These are phyloP conservation scores for Canavalia gladiata DNA, from an alignment of 306 rosid species.

Conservation along the genomic window DNA sequence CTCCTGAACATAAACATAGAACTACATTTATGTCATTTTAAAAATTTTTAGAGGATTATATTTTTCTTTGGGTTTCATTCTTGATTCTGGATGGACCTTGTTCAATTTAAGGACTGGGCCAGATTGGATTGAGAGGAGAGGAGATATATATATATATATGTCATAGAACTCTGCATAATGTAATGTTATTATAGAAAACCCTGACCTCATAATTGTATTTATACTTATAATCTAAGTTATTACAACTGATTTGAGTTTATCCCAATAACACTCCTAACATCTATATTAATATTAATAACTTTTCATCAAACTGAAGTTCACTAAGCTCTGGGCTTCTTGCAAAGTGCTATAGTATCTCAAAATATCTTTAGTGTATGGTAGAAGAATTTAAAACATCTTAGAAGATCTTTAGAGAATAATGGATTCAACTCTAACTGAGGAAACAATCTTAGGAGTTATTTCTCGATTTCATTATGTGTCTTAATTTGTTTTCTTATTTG, in stretches of 20 bases:
- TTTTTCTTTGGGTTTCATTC: not conserved
- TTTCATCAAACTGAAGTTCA: not conserved
- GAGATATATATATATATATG: not conserved
- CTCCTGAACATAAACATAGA: not conserved
- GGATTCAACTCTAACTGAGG: too few relatives aligned
- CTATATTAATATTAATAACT: not conserved
- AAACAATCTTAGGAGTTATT: too few relatives aligned
- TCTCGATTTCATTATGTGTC: too few relatives aligned
- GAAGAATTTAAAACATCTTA: too few relatives aligned
- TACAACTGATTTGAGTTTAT: not conserved
- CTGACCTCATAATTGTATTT: not conserved
- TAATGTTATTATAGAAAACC: not conserved
- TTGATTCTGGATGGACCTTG: constrained; percentile 7
- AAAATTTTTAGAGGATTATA: not conserved
- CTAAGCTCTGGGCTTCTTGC: not conserved
- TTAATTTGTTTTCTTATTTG: too few relatives aligned
- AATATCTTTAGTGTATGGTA: not conserved
- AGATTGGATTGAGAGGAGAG: not conserved
- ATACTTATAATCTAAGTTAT: not conserved
- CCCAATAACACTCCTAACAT: constrained; percentile 9
- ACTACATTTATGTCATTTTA: not conserved
- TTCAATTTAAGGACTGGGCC: constrained; percentile 4
- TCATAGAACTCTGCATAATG: not conserved
- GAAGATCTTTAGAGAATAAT: too few relatives aligned
- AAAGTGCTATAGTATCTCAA: not conserved